phyloP scores from a whole-genome alignment of 352 stramenopile genomes.

The Globisporangium splendens region DNA sequence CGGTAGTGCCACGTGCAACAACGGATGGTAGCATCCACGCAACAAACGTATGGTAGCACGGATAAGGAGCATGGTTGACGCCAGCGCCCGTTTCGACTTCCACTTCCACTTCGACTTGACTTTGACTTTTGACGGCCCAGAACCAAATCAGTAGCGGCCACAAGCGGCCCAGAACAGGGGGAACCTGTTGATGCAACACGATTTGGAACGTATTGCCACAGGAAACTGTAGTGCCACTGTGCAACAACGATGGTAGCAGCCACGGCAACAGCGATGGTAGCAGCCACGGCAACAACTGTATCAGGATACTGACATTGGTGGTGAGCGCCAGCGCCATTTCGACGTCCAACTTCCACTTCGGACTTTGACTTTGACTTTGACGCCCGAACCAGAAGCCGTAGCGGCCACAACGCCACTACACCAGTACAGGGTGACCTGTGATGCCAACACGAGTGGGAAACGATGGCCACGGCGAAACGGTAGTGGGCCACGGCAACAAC shows the following conservation, averaged over 20 bases:
- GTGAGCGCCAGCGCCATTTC: neutral
- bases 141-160: neutral
- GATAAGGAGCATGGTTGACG: too few species aligned
- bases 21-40: too few species aligned
- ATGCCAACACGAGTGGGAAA: neutral
- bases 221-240: neutral
- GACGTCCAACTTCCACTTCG: neutral
- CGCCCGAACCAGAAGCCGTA: neutral
- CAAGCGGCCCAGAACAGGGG: too few species aligned
- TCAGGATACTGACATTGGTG: too few species aligned
- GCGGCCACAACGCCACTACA: too few species aligned
- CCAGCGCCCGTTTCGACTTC: neutral
- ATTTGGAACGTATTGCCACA: neutral
- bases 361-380: neutral
- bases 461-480: neutral
- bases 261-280: too few species aligned
- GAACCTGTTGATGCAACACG: neutral
- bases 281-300: too few species aligned
- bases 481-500: neutral
- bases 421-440: too few species aligned
- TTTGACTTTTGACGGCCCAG: neutral
- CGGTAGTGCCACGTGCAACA: too few species aligned
- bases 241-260: too few species aligned
- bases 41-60: neutral
- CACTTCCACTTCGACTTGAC: too few species aligned